Evolutionary conservation across 768 basidiomycete genomes (phyloP).

Genomic region (Pilatotrama ljubarskyi): DNA sequence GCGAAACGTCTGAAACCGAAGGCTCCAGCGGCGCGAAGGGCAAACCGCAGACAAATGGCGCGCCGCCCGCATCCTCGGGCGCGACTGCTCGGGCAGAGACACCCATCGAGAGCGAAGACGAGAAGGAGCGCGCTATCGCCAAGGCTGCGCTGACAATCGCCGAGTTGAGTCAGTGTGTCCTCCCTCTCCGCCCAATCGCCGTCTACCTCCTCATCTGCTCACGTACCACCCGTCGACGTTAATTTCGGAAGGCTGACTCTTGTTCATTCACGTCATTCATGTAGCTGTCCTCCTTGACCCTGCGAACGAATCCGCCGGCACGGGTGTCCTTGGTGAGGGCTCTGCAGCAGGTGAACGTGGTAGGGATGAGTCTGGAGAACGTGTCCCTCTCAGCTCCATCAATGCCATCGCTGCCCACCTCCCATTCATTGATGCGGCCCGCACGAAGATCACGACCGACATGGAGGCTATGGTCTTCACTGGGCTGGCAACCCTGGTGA

Average conservation of each 20-base stretch:
- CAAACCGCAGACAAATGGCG: constrained; percentile 18
- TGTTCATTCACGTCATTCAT: not conserved
- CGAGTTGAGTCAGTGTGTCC: constrained; percentile 69
- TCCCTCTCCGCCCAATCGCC: not conserved
- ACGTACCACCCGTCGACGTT: not conserved
- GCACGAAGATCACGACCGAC: constrained; percentile 68
- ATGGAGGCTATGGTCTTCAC: constrained; percentile 91
- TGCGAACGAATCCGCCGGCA: not conserved
- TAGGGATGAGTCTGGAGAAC: not conserved
- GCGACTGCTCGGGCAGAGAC: constrained; percentile 11
- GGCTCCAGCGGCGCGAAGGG: not conserved
- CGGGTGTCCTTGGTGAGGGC: not conserved
- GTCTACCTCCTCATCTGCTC: not conserved
- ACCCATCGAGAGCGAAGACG: constrained; percentile 57
- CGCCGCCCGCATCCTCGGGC: not conserved
- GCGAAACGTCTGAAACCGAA: constrained; percentile 18
- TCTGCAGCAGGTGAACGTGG: not conserved
- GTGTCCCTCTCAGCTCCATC: constrained; percentile 65
- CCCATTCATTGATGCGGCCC: constrained; percentile 69
- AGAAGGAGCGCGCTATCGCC: constrained; percentile 83
- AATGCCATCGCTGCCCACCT: constrained; percentile 69
- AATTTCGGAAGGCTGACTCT: not conserved
- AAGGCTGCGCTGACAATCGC: constrained; percentile 95
- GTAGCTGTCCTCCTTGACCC: constrained; percentile 18
- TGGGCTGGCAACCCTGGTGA: constrained; percentile 75